phyloP scores from a whole-genome alignment of 164 flowering plant species.

The Liriodendron chinense region DNA sequence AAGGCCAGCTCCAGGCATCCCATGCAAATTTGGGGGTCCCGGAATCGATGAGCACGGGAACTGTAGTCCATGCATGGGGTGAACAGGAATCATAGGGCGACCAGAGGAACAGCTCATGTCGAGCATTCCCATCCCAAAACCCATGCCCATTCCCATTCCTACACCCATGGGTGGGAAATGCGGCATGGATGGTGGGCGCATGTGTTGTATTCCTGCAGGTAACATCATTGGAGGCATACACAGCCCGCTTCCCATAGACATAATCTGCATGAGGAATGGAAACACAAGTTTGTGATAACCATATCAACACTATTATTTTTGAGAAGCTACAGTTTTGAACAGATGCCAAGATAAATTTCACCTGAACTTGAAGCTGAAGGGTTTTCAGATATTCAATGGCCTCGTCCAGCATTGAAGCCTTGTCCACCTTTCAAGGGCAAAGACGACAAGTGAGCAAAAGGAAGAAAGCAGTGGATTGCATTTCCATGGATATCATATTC shows the following conservation, averaged over 20 bases:
- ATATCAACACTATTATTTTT: neutral
- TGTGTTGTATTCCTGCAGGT: conserved; percentile 60
- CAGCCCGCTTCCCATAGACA: conserved; percentile 90
- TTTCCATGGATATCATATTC: neutral
- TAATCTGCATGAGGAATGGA: conserved; percentile 47
- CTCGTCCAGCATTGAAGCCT: conserved; percentile 98
- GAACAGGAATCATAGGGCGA: conserved; percentile 47
- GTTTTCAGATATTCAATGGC: conserved; percentile 95
- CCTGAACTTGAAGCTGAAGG: conserved; percentile 95
- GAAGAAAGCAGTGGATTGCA: neutral
- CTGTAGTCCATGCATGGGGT: conserved; percentile 56
- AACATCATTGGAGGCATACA: conserved; percentile 88
- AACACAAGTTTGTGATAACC: neutral
- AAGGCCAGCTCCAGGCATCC: conserved; percentile 46
- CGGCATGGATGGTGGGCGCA: conserved; percentile 61
- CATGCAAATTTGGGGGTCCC: conserved; percentile 39
- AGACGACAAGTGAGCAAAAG: conserved; percentile 11
- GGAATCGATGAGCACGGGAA: conserved; percentile 42
- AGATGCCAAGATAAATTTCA: conserved; percentile 12
- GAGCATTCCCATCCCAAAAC: conserved; percentile 68
- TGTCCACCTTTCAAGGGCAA: conserved; percentile 62
- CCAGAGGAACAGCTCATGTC: conserved; percentile 52
- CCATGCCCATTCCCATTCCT: conserved; percentile 47
- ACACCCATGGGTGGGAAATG: conserved; percentile 54
- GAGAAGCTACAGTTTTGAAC: neutral